Base-by-base conservation (phyloP, 768 basidiomycete genomes). In the Rhizopogon vinicolor region DNA sequence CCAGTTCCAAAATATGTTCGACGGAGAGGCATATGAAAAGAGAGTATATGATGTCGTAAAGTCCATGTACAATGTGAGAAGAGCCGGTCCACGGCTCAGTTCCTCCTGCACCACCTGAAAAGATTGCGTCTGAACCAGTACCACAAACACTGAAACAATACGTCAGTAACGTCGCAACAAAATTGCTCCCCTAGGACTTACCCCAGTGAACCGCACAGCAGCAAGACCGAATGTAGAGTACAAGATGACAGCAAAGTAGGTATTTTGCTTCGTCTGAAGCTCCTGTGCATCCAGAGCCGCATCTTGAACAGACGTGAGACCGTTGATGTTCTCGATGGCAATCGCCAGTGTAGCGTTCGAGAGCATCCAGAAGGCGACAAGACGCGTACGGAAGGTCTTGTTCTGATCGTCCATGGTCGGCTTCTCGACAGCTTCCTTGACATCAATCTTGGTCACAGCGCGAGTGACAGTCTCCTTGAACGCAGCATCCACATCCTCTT, bases 381-480 rank as follows among this genome's bases (percentile, higher is more conserved):
- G 78, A 48, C 92, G 86, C 2, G 93, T 94, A 55, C 92, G 84
- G 87, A 95, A 95, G 12, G 93, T 94, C 74, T 86, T 89, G 75
- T 94, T 94, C 71, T 86, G 78, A 65, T 95, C 92, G 66, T 95
- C 92, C 79, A 87, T 77, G 1, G 83, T 93, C 4, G 92, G 92
- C 66, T 87, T 89, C 70, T 92, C 90, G 2, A 78, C 51, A 0
- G 64, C 83, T 53, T 92, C 89, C 58, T 84, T 83, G 40, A 75
- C 75, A 13, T 83, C 76, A 54, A 87, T 61, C 69, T 90, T 89
- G 43, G 89, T 88, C 56, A 94, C 80, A 0, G 92, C 93, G 41
- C 93, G 88, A 1, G 83, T 86, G 5, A 94, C 93, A 0, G 93
- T 95, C 65, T 92, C 89, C 70, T 93, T 92, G 79, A 97, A 98